Evolutionary conservation across 495 filamentous ascomycete genomes (phyloP), one percentile per base, ranked within the genome.

Genomic region (Hypomontagnella monticulosa): DNA sequence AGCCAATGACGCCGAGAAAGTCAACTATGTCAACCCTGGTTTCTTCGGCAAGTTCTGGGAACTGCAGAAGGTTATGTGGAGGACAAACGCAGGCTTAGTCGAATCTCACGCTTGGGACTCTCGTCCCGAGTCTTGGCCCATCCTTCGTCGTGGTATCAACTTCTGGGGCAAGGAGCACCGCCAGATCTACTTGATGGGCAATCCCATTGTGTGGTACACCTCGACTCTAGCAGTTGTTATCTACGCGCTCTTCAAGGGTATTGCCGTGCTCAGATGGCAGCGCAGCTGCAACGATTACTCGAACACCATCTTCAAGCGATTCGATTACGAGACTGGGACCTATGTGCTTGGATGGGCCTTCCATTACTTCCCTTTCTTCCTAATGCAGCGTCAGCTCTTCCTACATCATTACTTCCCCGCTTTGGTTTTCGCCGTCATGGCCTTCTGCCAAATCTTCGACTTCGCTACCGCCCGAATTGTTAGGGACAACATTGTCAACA

Each of bases 11-110:
- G 88, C 91, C 18, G 95, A 98, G 75, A 96, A 89, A 76, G 94
- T 97, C 70, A 99, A 97, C 75, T 99, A 99, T 74, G 84, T 85
- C 58, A 89, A 97, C 67, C 95, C 95, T 15, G 95, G 95, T 11
- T 98, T 99, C 83, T 85, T 98, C 55, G 96, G 93, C 55, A 99
- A 98, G 73, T 99, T 99, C 81, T 97, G 92, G 91, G 95, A 99
- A 79, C 82, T 99, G n/a, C 93, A 99, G 75, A 93, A 92, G 76
- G 96, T 99, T 37, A 99, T 99, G 95, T 99, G 95, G 95, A 91
- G 85, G 61, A 98, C 96, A 11, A 99, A 99, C 72, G 95, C 95
- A 32, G 96, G 95, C 27, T 86, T 99, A 55, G 91, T 96, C 27
- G 95, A 98, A 73, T 96, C 93, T 37, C 95, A 99, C 72, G 91